These are phyloP conservation scores for Exophiala sp. DNA, from an alignment of 2,329 filamentous ascomycete species.

Conservation along the genomic window DNA sequence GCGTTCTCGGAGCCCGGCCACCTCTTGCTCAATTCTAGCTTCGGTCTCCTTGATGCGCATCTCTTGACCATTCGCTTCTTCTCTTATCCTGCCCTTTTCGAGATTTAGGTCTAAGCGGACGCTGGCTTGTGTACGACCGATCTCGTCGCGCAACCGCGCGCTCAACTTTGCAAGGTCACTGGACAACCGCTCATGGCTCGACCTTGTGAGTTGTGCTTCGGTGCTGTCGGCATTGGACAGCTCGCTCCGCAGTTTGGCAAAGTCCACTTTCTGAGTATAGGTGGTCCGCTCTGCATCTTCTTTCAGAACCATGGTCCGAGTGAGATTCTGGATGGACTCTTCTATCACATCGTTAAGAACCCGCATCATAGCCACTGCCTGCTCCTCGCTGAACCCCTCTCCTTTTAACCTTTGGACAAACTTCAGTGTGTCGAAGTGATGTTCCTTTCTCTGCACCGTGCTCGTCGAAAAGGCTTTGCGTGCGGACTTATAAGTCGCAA, in stretches of 20 bases:
- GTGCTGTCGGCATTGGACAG: slow-evolving; percentile 86
- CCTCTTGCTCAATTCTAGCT: slow-evolving; percentile 96
- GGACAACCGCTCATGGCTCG: slow-evolving; percentile 83
- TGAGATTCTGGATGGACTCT: slow-evolving; percentile 96
- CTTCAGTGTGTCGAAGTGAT: slow-evolving; percentile 97
- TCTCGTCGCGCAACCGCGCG: slow-evolving; percentile 83
- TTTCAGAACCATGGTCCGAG: slow-evolving; percentile 92
- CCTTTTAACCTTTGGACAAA: slow-evolving; percentile 85
- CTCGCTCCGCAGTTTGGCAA: slow-evolving; percentile 92
- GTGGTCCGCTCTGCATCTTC: slow-evolving; percentile 60
- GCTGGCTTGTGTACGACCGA: slow-evolving; percentile 86
- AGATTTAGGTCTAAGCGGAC: slow-evolving; percentile 89
- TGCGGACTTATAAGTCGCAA: slow-evolving; percentile 40
- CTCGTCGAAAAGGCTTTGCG: slow-evolving; percentile 54
- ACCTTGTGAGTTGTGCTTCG: slow-evolving; percentile 79
- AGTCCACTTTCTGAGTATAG: slow-evolving; percentile 87
- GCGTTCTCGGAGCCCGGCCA: slow-evolving; percentile 80
- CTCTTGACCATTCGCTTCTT: slow-evolving; percentile 94
- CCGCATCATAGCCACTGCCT: slow-evolving; percentile 97
- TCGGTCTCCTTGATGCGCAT: slow-evolving; percentile 98
- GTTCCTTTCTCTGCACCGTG: slow-evolving; percentile 63
- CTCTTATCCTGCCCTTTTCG: slow-evolving; percentile 91
- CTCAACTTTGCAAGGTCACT: slow-evolving; percentile 95
- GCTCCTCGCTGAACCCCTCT: slow-evolving; percentile 92
- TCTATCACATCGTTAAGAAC: slow-evolving; percentile 95